Evolutionary conservation across 2,329 filamentous ascomycete genomes (phyloP).

Genomic region (Trichophyton equinum): DNA sequence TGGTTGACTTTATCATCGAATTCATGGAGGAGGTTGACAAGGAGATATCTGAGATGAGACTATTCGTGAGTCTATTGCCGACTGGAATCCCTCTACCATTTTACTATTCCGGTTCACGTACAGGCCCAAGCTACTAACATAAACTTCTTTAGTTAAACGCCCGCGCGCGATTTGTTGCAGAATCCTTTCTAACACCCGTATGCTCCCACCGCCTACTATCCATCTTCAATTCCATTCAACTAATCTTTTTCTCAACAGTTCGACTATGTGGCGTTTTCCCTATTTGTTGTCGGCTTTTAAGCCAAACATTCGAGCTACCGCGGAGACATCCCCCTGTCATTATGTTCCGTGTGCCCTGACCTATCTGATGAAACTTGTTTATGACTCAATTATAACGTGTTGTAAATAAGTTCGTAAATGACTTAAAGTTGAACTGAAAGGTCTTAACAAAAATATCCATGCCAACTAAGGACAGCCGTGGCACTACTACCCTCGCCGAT

Average conservation of each 20-base stretch:
- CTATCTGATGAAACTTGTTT: not conserved
- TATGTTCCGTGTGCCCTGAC: not conserved
- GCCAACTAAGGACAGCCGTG: not conserved
- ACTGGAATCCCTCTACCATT: not conserved
- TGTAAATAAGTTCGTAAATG: slow-evolving; percentile 1
- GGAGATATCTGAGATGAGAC: slow-evolving; percentile 99
- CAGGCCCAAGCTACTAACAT: slow-evolving; percentile 15
- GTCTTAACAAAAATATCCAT: not conserved
- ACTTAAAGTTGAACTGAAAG: not conserved
- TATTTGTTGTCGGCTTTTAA: not conserved
- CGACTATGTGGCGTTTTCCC: slow-evolving; percentile 16
- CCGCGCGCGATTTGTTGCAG: slow-evolving; percentile 89
- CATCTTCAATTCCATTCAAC: not conserved
- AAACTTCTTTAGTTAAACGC: slow-evolving; percentile 63
- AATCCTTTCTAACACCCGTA: slow-evolving; percentile 94
- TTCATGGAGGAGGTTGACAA: slow-evolving; percentile 99
- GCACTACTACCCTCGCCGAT: not conserved
- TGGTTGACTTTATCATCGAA: slow-evolving; percentile 97
- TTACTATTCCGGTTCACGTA: not conserved
- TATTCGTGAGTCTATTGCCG: slow-evolving; percentile 61
- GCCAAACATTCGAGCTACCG: not conserved
- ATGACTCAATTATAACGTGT: not conserved
- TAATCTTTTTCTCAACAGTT: slow-evolving; percentile 17
- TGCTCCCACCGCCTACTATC: slow-evolving; percentile 18
- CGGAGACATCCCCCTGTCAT: not conserved